Evolutionary conservation across 148 eudicot genomes (phyloP), one percentile per base, ranked within the genome.

Genomic region (Amaranthus cruentus): DNA sequence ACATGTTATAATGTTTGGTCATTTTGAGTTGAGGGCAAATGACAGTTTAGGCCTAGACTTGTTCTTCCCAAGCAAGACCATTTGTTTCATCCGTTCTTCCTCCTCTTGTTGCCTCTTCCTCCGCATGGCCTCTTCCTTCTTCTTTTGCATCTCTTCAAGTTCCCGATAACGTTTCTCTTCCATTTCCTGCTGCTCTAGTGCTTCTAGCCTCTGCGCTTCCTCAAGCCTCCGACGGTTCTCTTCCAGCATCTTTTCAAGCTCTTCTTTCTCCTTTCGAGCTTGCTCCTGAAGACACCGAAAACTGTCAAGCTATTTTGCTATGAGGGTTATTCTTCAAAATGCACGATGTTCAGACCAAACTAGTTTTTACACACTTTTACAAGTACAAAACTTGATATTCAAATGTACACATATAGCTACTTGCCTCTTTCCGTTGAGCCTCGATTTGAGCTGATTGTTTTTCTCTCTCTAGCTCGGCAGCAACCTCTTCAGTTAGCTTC

Each of bases 81-180:
- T 85, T 80, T 90, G 98, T 64, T 93, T 90, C 5, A 85, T 79
- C 9, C 91, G 83, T 84, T 90, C 98, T 84, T 87, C 97, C 68
- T 88, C 96, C 71, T 94, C 98, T 76, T 89, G 86, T 76, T 87
- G 95, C 72, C 87, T 91, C 83, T 94, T 91, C 86, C 85, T 88
- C 44, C 85, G 82, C 85, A 94, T 28, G 9, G 97, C 97, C 85
- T 88, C 97, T 79, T 91, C 97, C 55, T 87, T 91, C 78, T 88
- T 93, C 62, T 89, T 87, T 69, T 94, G 98, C 79, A 87, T 81
- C 85, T 89, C 97, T 73, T 94, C 93, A 75, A 94, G 79, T 80
- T 91, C 91, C 55, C 90, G 66, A 71, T 94, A 91, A 5, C 98
- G 89, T 70, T 88, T 89, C 76, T 94, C 98, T 82, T 94, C 98